Conservation (phyloP, 2,329 filamentous ascomycete species). For the Verticillium alfalfae region DNA sequence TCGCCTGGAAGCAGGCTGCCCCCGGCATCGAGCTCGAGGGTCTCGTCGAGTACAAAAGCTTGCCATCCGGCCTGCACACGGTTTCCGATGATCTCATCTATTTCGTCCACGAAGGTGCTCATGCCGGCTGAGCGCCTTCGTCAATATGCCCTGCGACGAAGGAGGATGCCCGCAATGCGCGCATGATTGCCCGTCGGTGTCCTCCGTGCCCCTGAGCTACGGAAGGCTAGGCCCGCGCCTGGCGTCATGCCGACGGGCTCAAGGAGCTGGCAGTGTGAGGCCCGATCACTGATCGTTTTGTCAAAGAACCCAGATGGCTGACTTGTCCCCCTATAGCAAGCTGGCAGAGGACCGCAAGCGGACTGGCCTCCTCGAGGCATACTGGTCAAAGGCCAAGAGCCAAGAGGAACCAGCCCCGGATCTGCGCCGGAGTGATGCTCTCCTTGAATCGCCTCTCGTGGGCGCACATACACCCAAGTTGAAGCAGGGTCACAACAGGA, state of each 20-base stretch:
- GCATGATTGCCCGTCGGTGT: slow-evolving; percentile 92
- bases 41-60: slow-evolving; percentile 90
- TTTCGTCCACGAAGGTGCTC: slow-evolving; percentile 75
- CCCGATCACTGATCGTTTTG: background rate
- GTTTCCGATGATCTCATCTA: slow-evolving; percentile 87
- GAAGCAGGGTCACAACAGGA: slow-evolving; percentile 43
- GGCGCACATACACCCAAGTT: slow-evolving; percentile 24
- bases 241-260: slow-evolving; percentile 76
- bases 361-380: slow-evolving; percentile 63
- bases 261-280: slow-evolving; percentile 67
- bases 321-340: slow-evolving; percentile 27
- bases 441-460: slow-evolving; percentile 45
- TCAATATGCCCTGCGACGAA: slow-evolving; percentile 75
- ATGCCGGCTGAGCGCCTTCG: slow-evolving; percentile 86
- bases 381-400: slow-evolving; percentile 65
- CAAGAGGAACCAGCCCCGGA: slow-evolving; percentile 28
- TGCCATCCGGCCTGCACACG: slow-evolving; percentile 88
- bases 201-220: slow-evolving; percentile 75
- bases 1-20: slow-evolving; percentile 77
- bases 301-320: slow-evolving; percentile 18
- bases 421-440: slow-evolving; percentile 35
- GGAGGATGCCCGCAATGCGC: slow-evolving; percentile 74
- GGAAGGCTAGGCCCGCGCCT: slow-evolving; percentile 79
- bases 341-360: slow-evolving; percentile 62
- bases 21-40: slow-evolving; percentile 72